These are phyloP conservation scores for Aspergillus ostianus DNA, from an alignment of 495 filamentous ascomycete genomes.

Conservation along the genomic window DNA sequence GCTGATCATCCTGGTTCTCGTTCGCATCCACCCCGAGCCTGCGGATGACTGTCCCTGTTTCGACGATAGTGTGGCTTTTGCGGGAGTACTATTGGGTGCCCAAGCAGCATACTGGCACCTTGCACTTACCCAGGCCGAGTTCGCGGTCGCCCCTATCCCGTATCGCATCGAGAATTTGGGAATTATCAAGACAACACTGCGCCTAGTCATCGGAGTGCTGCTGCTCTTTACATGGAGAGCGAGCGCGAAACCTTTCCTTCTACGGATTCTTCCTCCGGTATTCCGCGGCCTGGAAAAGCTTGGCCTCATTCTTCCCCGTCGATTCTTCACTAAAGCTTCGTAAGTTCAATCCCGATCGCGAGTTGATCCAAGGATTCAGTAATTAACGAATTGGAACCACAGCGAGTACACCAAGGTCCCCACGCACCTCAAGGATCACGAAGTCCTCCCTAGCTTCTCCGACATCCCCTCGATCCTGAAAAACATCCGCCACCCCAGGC, in stretches of 20 bases:
- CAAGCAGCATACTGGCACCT: conserved; percentile 82
- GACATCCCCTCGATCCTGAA: conserved; percentile 77
- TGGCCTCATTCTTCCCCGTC: conserved; percentile 74
- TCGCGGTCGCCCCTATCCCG: conserved; percentile 60
- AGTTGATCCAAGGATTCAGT: conserved; percentile 2
- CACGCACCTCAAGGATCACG: conserved; percentile 71
- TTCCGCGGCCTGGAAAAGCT: conserved; percentile 81
- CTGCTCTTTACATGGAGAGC: conserved; percentile 88
- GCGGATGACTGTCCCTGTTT: conserved; percentile 97
- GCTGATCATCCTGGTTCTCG: conserved; percentile 65
- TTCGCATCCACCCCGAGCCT: conserved; percentile 91
- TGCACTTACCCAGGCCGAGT: conserved; percentile 54
- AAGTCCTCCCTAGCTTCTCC: conserved; percentile 79
- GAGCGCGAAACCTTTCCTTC: conserved; percentile 76
- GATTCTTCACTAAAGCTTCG: conserved; percentile 86
- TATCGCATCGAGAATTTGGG: conserved; percentile 64
- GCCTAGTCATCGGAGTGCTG: conserved; percentile 75
- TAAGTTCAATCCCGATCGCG: conserved; percentile 35
- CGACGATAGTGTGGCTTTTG: conserved; percentile 93
- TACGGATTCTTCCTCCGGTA: conserved; percentile 75
- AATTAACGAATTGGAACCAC: conserved; percentile 4
- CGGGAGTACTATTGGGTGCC: conserved; percentile 80
- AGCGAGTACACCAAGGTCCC: conserved; percentile 87
- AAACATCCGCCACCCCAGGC: conserved; percentile 74
- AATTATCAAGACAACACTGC: conserved; percentile 54